Percentiles rank a stretch among this genome's conserved stretches.
Conservation (phyloP, 2,329 filamentous ascomycete genomes). For the Nemania sp. region DNA sequence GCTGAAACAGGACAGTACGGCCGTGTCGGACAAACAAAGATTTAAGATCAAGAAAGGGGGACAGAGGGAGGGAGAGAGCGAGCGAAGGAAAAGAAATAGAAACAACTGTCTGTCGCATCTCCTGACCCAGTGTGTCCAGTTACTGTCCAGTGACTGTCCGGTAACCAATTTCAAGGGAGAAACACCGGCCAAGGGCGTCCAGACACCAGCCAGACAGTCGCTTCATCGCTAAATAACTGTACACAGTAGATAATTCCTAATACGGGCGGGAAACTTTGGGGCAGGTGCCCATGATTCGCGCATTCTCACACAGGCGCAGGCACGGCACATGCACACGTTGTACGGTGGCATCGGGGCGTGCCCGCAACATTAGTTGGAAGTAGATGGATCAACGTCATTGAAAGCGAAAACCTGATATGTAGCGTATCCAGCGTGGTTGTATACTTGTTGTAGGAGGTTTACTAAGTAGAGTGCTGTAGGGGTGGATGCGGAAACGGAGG, state of each 20-base stretch:
- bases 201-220: background rate
- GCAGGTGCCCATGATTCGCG: slow-evolving; percentile 17
- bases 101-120: background rate
- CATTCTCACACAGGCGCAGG: background rate
- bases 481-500: slow-evolving; percentile 16
- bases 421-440: background rate
- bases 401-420: slow-evolving; percentile 1
- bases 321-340: too few relatives aligned
- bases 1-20: slow-evolving; percentile 33
- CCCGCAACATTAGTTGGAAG: slow-evolving; percentile 12
- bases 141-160: background rate
- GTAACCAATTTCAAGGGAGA: too few relatives aligned
- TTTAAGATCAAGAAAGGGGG: slow-evolving; percentile 27
- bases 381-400: slow-evolving; percentile 29
- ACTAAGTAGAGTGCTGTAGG: background rate
- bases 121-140: background rate
- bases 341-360: slow-evolving; percentile 18
- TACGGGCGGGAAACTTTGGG: slow-evolving; percentile 5
- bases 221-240: background rate
- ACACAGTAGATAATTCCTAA: slow-evolving; percentile 15
- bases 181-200: too few relatives aligned
- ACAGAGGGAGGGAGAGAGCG: too few relatives aligned
- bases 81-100: slow-evolving; percentile 23
- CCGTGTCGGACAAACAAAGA: slow-evolving; percentile 27
- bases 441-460: background rate